Base-by-base conservation (phyloP, 148 eudicot species). In the Dysphania ambrosioides region DNA sequence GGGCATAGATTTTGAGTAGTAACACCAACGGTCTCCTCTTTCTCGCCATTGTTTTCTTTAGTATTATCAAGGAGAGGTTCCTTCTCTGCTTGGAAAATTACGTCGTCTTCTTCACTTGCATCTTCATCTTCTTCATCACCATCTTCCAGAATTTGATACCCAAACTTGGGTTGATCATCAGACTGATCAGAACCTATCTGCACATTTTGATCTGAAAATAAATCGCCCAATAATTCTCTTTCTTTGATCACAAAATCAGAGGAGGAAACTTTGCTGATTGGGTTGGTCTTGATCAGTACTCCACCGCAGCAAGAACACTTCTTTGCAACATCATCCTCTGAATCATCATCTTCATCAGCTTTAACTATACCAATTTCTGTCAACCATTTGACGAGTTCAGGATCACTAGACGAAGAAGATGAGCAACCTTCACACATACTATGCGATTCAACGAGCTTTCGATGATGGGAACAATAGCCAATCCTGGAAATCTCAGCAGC, bases 221-320 rank as follows among this genome's bases (percentile, higher is more conserved):
- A 32, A 23, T 26, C 59, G 15, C 63, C 66, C 38, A 77, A 41
- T 26, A 67, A 63, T 23, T 74, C 84, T 38, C 67, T 64, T 12
- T 85, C 79, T 16, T 77, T 29, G 41, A 80, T 73, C 82, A 84
- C 78, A 78, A 68, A 75, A 81, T 77, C 82, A 72, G 65, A 85
- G n/a, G n/a, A n/a, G 49, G 72, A 63, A 44, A 36, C 71, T 68
- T 81, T 76, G 5, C 53, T 64, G 0, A 40, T 67, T 67, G 57
- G 58, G 0, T 77, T 78, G 1, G 87, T 79, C 21, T 16, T 47
- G 53, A 47, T 47, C 53, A 47, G 18, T 47, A 41, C 66, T 44
- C 71, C 78, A 71, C 84, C 89, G 80, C 97, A 93, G 42, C 97
- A 93, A 81, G 82, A 88, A 86, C 97, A 92, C 73, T 47, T 84